Evolutionary conservation across 2,329 filamentous ascomycete species (phyloP), one percentile per base, ranked within the genome.

Genomic region (Eutypa lata): DNA sequence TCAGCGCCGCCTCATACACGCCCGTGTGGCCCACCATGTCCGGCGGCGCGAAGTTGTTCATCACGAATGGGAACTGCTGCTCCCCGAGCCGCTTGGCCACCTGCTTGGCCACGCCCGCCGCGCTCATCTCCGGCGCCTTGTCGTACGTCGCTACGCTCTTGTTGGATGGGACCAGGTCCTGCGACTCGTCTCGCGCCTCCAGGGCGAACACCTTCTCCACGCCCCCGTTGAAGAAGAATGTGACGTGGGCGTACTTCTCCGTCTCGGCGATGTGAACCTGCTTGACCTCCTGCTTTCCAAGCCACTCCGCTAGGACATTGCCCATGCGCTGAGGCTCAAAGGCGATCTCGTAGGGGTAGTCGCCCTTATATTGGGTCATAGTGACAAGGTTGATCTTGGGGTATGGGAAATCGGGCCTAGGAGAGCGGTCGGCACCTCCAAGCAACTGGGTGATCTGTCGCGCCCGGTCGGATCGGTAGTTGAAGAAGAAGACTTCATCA

Each of bases 11-110:
- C 65, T 97, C 88, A 76, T 97, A 97, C 55, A 96, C 91, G 69
- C 94, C 94, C 11, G 94, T 99, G 79, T 99, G 94, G 63, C 94
- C 94, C 60, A 99, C 94, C 94, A 99, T 99, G 77, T 99, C 94
- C 18, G 94, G 94, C 42, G 94, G 94, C 42, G 94, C 94, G 75
- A 99, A 97, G 85, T 99, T 99, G 86, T 97, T 97, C 94, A 99
- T 99, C 73, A 99, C 81, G 69, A 99, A 97, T 68, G 94, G 91
- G 76, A 92, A 97, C 69, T 89, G 86, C 68, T 88, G 84, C 73
- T 95, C 90, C 24, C 73, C 83, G 61, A 99, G 87, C 54, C 92
- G 87, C 80, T 97, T 94, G 72, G 79, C 84, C 54, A 96, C 88
- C 78, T 96, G 93, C 67, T 95, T 82, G 48, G 90, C 94, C 14